Evolutionary conservation across 2,329 filamentous ascomycete genomes (phyloP).

Genomic region (Fusarium coffeatum): DNA sequence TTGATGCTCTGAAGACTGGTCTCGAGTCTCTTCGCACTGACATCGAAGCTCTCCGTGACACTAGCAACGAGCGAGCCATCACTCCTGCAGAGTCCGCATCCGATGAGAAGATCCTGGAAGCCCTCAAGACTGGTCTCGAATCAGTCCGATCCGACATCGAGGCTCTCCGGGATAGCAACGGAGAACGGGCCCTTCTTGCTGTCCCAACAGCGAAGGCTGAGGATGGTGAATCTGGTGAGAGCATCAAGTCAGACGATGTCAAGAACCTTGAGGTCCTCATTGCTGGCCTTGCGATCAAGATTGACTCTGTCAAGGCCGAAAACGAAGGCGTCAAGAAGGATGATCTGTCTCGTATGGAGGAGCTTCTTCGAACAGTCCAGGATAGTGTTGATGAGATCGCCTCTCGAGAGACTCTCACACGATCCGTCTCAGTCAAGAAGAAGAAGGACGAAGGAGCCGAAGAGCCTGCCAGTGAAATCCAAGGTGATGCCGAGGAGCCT

Average conservation of each 20-base stretch:
- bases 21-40: slow-evolving; percentile 78
- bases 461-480: slow-evolving; percentile 8
- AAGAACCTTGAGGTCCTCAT: slow-evolving; percentile 88
- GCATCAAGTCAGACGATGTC: slow-evolving; percentile 76
- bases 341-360: slow-evolving; percentile 67
- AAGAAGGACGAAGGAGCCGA: slow-evolving; percentile 37
- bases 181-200: slow-evolving; percentile 61
- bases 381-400: slow-evolving; percentile 60
- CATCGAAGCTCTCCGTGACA: slow-evolving; percentile 73
- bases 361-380: slow-evolving; percentile 62
- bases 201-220: slow-evolving; percentile 37
- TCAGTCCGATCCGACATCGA: slow-evolving; percentile 81
- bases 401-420: slow-evolving; percentile 45
- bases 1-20: slow-evolving; percentile 84
- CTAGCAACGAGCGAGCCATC: slow-evolving; percentile 72
- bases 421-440: slow-evolving; percentile 36
- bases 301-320: slow-evolving; percentile 67
- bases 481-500: slow-evolving; percentile 49
- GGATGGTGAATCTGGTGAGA: slow-evolving; percentile 57
- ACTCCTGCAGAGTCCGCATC: slow-evolving; percentile 52
- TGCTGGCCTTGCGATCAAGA: slow-evolving; percentile 82
- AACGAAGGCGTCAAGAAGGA: slow-evolving; percentile 57
- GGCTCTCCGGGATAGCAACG: slow-evolving; percentile 69
- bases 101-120: slow-evolving; percentile 82
- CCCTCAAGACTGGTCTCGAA: slow-evolving; percentile 81